A percentile compares a stretch with the other conserved stretches of the same genome.
These are phyloP conservation scores for Fonsecaea monophora DNA, from an alignment of 2,329 filamentous ascomycete species.

Conservation along the genomic window DNA sequence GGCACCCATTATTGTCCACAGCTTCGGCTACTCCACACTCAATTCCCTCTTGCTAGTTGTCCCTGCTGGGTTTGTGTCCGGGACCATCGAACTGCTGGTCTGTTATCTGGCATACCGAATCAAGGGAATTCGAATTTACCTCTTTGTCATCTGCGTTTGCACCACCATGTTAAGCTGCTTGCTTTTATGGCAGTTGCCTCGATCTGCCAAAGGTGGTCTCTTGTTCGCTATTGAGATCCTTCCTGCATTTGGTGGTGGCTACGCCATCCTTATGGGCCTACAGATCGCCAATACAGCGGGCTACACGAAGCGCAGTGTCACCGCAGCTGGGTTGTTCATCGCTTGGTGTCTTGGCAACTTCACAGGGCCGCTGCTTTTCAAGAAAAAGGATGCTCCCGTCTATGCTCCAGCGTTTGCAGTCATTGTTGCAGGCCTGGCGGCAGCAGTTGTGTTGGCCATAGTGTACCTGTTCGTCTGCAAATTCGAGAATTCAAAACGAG, in stretches of 20 bases:
- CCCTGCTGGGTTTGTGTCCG: conserved; percentile 47
- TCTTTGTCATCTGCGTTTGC: conserved; percentile 51
- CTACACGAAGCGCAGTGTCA: conserved; percentile 40
- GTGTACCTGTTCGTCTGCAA: conserved; percentile 27
- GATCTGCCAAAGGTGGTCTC: conserved; percentile 51
- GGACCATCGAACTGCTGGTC: conserved; percentile 50
- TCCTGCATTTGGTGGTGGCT: conserved; percentile 54
- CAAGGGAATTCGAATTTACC: conserved; percentile 46
- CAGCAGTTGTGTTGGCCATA: conserved; percentile 40
- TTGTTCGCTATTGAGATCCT: conserved; percentile 60
- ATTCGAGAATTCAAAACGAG: conserved; percentile 38
- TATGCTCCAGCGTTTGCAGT: conserved; percentile 44
- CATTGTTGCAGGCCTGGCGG: conserved; percentile 29
- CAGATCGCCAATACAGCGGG: conserved; percentile 48
- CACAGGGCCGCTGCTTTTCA: conserved; percentile 46
- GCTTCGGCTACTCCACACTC: conserved; percentile 69
- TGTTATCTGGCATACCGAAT: conserved; percentile 52
- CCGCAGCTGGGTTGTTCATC: conserved; percentile 35
- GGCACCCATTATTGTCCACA: conserved; percentile 72
- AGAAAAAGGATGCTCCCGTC: conserved; percentile 43
- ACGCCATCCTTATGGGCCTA: conserved; percentile 59
- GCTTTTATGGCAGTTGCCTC: conserved; percentile 55
- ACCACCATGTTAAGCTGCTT: conserved; percentile 53
- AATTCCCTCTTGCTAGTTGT: conserved; percentile 69
- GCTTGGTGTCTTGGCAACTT: conserved; percentile 43